phyloP scores from a whole-genome alignment of 441 rosid genomes.

The Kokia cookei region DNA sequence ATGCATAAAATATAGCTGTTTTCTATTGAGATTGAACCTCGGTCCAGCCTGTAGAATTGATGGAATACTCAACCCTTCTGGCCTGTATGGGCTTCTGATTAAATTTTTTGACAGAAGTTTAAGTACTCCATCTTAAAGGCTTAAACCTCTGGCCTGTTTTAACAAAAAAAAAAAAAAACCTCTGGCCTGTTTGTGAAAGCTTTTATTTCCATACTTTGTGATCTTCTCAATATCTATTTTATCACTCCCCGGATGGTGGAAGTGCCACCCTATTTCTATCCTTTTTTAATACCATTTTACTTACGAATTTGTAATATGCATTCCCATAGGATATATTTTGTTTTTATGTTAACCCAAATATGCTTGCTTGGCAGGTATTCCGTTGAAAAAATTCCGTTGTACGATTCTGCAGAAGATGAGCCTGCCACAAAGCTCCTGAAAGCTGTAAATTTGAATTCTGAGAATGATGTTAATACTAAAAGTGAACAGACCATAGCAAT shows the following conservation, averaged over 20 bases:
- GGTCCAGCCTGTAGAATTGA: background rate
- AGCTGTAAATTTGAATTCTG: slow-evolving; percentile 22
- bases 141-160: background rate
- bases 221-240: background rate
- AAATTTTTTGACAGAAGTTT: background rate
- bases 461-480: slow-evolving; percentile 20
- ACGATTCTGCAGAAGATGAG: slow-evolving; percentile 97
- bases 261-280: background rate
- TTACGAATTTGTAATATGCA: background rate
- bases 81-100: background rate
- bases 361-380: slow-evolving; percentile 52
- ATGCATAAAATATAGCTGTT: background rate
- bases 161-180: background rate
- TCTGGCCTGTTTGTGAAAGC: background rate
- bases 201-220: background rate
- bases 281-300: background rate
- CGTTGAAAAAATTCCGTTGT: slow-evolving; percentile 77
- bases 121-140: background rate
- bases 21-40: background rate
- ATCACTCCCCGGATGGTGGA: background rate
- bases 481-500: slow-evolving; percentile 17
- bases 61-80: background rate
- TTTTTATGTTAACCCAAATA: slow-evolving; percentile 1
- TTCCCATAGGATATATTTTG: background rate
- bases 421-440: slow-evolving; percentile 51